Evolutionary conservation across 345 rosid species (phyloP), one percentile per base, ranked within the genome.

Genomic region (Gossypium anomalum): DNA sequence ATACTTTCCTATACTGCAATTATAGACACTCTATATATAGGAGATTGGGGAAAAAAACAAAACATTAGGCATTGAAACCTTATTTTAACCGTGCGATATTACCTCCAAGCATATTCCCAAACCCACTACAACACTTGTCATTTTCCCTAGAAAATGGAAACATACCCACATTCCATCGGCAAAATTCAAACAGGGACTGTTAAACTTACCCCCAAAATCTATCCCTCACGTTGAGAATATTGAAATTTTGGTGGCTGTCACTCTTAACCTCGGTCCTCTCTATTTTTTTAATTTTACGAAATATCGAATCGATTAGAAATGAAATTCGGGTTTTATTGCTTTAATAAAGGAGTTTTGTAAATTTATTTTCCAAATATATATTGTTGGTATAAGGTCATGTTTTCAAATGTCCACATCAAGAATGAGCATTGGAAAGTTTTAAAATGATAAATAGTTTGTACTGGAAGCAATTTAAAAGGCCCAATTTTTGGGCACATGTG

Each of bases 11-110:
- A 23, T 57, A n/a, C 52, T 60, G 25, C 14, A 67, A 22, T 43
- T n/a, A 5, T 69, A 25, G 12, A 27, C 17, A 5, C 60, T 69
- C 60, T 16, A 20, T 57, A 23, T 3, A 29, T 25, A 27, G 44
- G 13, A 22, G 44, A 27, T 56, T 69, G 72, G 1, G 20, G 41
- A 6, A 34, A 34, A 34, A 34, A 34, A 5, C 41, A 51, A 4
- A 69, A 51, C 25, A 51, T 23, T 51, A 11, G 10, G 16, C 60
- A 10, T 17, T 69, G 8, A 71, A 53, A 78, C 79, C 81, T 66
- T 76, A 73, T 77, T 80, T 74, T 80, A 82, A 80, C 78, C 68
- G 76, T 66, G 82, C 29, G 59, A 53, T 64, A 68, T 74, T 45
- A 77, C 60, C 41, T 34, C 41, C 45, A 8, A 20, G 7, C 67